phyloP scores from a whole-genome alignment of 805 yeast genomes.

The Ogataea thermomethanolica region DNA sequence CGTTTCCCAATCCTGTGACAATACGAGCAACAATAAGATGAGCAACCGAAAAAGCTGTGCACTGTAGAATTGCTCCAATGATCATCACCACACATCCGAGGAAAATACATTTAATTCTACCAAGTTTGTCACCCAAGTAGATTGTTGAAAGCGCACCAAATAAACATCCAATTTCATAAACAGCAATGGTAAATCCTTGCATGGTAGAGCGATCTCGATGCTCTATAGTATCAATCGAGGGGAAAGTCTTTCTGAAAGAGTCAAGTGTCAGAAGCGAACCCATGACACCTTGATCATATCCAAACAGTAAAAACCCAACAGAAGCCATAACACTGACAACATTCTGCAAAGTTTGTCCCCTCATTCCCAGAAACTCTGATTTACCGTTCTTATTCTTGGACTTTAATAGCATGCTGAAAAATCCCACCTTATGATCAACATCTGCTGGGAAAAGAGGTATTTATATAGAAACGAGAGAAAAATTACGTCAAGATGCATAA shows the following conservation, averaged over 20 bases:
- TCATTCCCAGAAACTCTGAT: slow-evolving; percentile 15
- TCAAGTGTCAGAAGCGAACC: slow-evolving; percentile 31
- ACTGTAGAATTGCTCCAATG: slow-evolving; percentile 28
- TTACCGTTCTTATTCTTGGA: not conserved
- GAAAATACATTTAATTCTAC: slow-evolving; percentile 39
- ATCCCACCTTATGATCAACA: not conserved
- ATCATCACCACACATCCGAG: slow-evolving; percentile 37
- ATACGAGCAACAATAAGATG: slow-evolving; percentile 33
- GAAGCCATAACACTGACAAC: slow-evolving; percentile 24
- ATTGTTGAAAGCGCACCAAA: slow-evolving; percentile 41
- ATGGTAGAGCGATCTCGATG: slow-evolving; percentile 31
- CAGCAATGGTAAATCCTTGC: slow-evolving; percentile 48
- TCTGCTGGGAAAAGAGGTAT: not conserved
- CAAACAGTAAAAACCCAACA: slow-evolving; percentile 41
- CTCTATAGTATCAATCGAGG: slow-evolving; percentile 21
- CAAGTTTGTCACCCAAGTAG: slow-evolving; percentile 39
- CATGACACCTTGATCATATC: slow-evolving; percentile 54
- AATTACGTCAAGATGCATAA: slow-evolving; percentile 1
- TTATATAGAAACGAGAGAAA: not conserved
- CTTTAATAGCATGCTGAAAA: not conserved
- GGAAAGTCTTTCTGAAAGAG: slow-evolving; percentile 24
- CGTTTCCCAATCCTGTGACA: slow-evolving; percentile 37
- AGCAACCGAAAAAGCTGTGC: slow-evolving; percentile 22
- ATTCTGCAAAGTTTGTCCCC: slow-evolving; percentile 19
- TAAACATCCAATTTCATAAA: slow-evolving; percentile 49